These are phyloP conservation scores for Pisolithus thermaeus DNA, from an alignment of 1,284 basidiomycete species.

Conservation along the genomic window DNA sequence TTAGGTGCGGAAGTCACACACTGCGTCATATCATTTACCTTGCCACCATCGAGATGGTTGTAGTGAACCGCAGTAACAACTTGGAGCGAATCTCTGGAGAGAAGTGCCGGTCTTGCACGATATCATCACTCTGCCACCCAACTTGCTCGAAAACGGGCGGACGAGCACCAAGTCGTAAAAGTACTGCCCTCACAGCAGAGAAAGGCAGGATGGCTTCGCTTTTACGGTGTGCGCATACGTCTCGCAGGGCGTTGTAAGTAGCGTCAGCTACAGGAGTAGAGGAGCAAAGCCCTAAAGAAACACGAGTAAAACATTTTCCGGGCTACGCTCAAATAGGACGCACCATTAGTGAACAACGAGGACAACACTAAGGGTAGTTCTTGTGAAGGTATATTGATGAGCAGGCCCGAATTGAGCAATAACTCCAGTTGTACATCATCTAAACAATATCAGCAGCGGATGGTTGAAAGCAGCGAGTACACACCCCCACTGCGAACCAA, in stretches of 20 bases:
- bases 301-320: not conserved
- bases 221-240: slow-evolving; percentile 15
- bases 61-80: slow-evolving; percentile 37
- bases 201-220: slow-evolving; percentile 13
- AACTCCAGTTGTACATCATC: slow-evolving; percentile 35
- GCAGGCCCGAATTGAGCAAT: slow-evolving; percentile 37
- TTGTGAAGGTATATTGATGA: slow-evolving; percentile 25
- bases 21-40: slow-evolving; percentile 32
- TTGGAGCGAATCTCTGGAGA: slow-evolving; percentile 20
- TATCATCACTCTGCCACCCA: slow-evolving; percentile 8
- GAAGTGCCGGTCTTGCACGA: slow-evolving; percentile 5
- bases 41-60: slow-evolving; percentile 40
- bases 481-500: slow-evolving; percentile 34
- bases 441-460: slow-evolving; percentile 17
- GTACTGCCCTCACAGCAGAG: slow-evolving; percentile 10
- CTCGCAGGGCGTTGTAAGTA: slow-evolving; percentile 16
- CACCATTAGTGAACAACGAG: slow-evolving; percentile 40
- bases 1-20: slow-evolving; percentile 7
- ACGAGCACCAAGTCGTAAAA: slow-evolving; percentile 23
- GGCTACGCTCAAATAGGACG: slow-evolving; percentile 5
- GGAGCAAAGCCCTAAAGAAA: slow-evolving; percentile 13
- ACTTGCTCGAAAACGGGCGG: slow-evolving; percentile 12
- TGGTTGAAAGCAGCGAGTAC: slow-evolving; percentile 10
- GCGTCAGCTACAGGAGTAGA: slow-evolving; percentile 21
- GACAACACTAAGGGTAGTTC: slow-evolving; percentile 28